Percentiles rank a stretch among this genome's conserved stretches.
These are phyloP conservation scores for Carpinus fangiana DNA, from an alignment of 306 rosid species.

Conservation along the genomic window DNA sequence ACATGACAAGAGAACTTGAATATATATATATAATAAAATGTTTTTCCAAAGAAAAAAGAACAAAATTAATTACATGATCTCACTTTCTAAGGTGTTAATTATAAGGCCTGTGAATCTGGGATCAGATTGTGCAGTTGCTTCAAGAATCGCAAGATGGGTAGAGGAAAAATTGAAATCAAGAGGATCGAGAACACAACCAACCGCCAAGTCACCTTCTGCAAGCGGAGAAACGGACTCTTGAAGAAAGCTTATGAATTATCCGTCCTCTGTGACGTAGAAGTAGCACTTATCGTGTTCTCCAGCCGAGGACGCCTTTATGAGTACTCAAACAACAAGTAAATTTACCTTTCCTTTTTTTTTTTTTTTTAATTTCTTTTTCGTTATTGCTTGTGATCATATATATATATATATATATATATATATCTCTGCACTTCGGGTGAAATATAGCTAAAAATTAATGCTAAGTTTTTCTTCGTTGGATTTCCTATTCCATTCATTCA, in stretches of 20 bases:
- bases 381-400: no score
- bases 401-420: no score
- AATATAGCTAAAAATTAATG: neutral
- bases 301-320: slow-evolving; percentile 90
- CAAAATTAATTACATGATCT: neutral
- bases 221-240: slow-evolving; percentile 86
- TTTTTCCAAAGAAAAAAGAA: neutral
- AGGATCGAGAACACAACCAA: slow-evolving; percentile 92
- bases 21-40: no score
- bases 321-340: slow-evolving; percentile 79
- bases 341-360: neutral
- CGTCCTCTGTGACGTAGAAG: slow-evolving; percentile 92
- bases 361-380: neutral
- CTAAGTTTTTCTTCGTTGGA: neutral
- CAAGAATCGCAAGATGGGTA: slow-evolving; percentile 51
- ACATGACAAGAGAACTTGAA: no score
- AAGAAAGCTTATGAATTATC: slow-evolving; percentile 93
- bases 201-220: slow-evolving; percentile 91
- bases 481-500: neutral
- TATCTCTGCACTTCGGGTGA: neutral
- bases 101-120: no score
- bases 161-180: slow-evolving; percentile 95
- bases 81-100: neutral
- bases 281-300: slow-evolving; percentile 89
- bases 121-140: neutral